Percentiles rank a stretch among this genome's conserved stretches.
Conservation (phyloP, 208 protist species). For the Acanthamoeba divionensis region DNA sequence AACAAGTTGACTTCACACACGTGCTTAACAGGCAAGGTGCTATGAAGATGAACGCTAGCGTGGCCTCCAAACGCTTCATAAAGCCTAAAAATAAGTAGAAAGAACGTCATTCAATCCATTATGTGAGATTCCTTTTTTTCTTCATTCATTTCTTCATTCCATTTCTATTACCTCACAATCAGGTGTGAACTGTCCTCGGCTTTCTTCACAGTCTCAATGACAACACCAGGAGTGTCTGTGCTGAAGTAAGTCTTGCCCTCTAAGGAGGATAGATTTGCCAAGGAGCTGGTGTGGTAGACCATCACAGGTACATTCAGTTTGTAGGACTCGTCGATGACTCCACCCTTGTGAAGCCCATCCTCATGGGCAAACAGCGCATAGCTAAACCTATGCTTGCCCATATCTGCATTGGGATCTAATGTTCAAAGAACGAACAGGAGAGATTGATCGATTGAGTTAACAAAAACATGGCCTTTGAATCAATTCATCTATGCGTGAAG, state of each 20-base stretch:
- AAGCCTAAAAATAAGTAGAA: no score
- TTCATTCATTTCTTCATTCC: no score
- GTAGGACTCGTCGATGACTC: constrained; percentile 63
- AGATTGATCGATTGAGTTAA: no score
- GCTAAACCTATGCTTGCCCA: constrained; percentile 61
- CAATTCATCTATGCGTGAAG: not conserved
- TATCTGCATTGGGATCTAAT: constrained; percentile 9
- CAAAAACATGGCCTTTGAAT: no score
- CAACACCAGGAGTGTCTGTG: not conserved
- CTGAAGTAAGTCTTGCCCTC: not conserved
- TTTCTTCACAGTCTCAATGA: constrained; percentile 29
- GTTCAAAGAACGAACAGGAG: not conserved
- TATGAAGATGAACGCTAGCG: no score
- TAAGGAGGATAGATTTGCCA: not conserved
- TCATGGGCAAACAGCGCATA: constrained; percentile 56
- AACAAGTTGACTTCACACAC: no score
- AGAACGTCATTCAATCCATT: no score
- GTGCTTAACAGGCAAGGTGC: no score
- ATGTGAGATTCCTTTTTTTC: no score
- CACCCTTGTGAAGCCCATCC: constrained; percentile 55
- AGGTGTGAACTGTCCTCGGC: not conserved
- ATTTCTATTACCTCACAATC: not conserved
- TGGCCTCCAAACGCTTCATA: no score
- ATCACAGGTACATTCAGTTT: constrained; percentile 49
- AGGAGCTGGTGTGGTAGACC: not conserved